Percentiles rank a stretch among this genome's conserved stretches.
These are phyloP conservation scores for Fusarium papillatum DNA, from an alignment of 2,329 filamentous ascomycete species.

Conservation along the genomic window DNA sequence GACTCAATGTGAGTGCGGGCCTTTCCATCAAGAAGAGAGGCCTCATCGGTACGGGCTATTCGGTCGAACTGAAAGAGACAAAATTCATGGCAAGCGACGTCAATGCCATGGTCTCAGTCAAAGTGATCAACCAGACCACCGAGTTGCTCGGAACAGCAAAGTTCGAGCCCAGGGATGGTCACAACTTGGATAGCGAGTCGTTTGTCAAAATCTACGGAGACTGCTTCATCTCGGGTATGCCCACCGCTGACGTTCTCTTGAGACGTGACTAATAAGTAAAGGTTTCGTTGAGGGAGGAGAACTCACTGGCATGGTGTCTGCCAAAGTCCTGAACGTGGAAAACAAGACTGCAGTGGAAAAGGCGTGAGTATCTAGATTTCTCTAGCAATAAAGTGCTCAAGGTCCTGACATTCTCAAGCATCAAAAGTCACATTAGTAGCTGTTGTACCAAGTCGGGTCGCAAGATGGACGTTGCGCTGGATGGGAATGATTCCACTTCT, in stretches of 20 bases:
- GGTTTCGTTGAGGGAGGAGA: slow-evolving; percentile 21
- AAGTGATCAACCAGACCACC: slow-evolving; percentile 13
- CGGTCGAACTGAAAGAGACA: neutral
- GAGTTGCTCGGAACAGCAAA: neutral
- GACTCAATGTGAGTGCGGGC: slow-evolving; percentile 9
- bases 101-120: slow-evolving; percentile 12
- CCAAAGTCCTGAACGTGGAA: neutral
- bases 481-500: neutral
- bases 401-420: neutral
- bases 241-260: neutral
- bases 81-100: slow-evolving; percentile 22
- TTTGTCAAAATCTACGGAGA: slow-evolving; percentile 14
- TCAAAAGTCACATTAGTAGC: neutral
- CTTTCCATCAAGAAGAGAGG: slow-evolving; percentile 6
- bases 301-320: neutral
- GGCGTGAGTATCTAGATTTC: neutral
- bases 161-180: neutral
- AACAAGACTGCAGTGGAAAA: neutral
- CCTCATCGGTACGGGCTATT: neutral
- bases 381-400: no score
- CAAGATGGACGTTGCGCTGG: neutral
- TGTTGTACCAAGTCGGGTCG: neutral
- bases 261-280: neutral
- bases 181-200: neutral
- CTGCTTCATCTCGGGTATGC: slow-evolving; percentile 16